Conservation (phyloP, 192 early-diverging fungal genomes). For the Rhizophagus sp. region DNA sequence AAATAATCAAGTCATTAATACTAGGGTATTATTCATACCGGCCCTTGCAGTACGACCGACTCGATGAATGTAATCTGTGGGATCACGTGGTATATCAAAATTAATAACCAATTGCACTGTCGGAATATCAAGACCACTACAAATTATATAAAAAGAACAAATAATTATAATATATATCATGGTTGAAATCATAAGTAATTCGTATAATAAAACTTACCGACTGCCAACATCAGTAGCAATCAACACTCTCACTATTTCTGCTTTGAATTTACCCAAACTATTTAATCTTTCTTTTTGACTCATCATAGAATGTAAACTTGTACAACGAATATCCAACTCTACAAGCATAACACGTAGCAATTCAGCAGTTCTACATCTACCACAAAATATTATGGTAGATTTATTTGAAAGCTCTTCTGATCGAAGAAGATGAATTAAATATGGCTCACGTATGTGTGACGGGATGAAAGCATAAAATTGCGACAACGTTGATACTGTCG, state of each 20-base stretch:
- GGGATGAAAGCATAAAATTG: constrained; percentile 94
- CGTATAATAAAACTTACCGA: constrained; percentile 54
- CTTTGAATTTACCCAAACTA: constrained; percentile 91
- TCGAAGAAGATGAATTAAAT: constrained; percentile 80
- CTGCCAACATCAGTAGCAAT: constrained; percentile 97
- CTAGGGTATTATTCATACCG: constrained; percentile 41
- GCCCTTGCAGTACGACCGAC: constrained; percentile 99
- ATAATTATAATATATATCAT: neutral
- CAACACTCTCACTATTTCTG: constrained; percentile 82
- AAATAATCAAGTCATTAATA: neutral
- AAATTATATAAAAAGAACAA: neutral
- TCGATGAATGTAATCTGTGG: constrained; percentile 97
- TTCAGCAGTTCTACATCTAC: constrained; percentile 84
- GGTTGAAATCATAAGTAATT: neutral
- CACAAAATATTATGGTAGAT: constrained; percentile 92
- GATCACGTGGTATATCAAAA: constrained; percentile 92
- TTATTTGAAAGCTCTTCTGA: constrained; percentile 67
- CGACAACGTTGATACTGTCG: constrained; percentile 82
- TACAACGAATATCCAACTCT: constrained; percentile 88
- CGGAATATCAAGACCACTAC: constrained; percentile 95
- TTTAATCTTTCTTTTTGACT: constrained; percentile 86
- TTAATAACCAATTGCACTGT: constrained; percentile 92
- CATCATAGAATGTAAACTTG: constrained; percentile 93
- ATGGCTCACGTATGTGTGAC: constrained; percentile 86
- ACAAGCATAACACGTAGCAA: constrained; percentile 81